A percentile compares a stretch with the other conserved stretches of the same genome.
Conservation (phyloP, 2,329 filamentous ascomycete genomes). For the Fusarium sp. region DNA sequence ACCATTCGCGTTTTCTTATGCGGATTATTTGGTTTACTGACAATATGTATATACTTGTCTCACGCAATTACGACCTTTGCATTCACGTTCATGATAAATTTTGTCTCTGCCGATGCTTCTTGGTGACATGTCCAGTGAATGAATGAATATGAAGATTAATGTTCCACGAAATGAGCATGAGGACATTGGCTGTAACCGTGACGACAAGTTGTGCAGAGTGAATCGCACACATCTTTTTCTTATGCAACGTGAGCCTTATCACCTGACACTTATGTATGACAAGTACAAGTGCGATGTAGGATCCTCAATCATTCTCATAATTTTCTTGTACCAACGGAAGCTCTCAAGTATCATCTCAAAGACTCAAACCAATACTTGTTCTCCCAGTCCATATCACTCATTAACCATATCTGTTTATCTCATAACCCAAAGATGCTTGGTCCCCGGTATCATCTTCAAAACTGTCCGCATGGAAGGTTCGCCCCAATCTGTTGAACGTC, state of each 20-base stretch:
- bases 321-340: too few species aligned
- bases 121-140: background rate
- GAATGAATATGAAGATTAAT: background rate
- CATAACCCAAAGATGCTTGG: background rate
- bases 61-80: slow-evolving; percentile 8
- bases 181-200: background rate
- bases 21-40: slow-evolving; percentile 13
- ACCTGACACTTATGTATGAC: background rate
- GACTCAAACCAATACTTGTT: too few species aligned
- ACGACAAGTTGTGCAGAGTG: background rate
- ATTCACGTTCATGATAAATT: background rate
- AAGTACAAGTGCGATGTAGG: background rate
- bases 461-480: background rate
- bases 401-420: background rate
- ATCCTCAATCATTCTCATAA: background rate
- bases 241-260: background rate
- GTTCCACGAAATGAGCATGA: background rate
- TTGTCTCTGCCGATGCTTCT: background rate
- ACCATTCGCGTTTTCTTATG: slow-evolving; percentile 13
- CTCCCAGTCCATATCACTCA: background rate
- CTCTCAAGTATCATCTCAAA: background rate
- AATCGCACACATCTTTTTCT: background rate
- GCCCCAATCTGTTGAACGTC: background rate
- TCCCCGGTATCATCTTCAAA: background rate
- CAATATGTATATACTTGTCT: slow-evolving; percentile 17